These are phyloP conservation scores for Kokia cookei DNA, from an alignment of 441 rosid genomes.

Conservation along the genomic window DNA sequence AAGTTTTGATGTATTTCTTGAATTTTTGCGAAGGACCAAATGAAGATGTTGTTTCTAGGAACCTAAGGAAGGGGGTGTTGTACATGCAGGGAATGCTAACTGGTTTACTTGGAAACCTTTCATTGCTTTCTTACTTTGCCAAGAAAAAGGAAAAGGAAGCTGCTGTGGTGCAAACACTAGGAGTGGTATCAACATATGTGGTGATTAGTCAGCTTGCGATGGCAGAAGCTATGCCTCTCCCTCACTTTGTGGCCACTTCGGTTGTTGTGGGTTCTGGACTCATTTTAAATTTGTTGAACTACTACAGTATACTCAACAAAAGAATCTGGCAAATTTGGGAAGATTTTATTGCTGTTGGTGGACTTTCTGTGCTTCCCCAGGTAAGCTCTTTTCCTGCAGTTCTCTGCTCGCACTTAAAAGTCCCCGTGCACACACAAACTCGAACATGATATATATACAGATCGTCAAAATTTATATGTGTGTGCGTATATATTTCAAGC, in stretches of 20 bases:
- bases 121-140: slow-evolving; percentile 78
- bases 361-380: slow-evolving; percentile 81
- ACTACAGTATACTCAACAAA: slow-evolving; percentile 44
- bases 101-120: slow-evolving; percentile 83
- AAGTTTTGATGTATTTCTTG: neutral
- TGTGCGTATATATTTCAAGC: neutral
- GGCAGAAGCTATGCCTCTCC: slow-evolving; percentile 84
- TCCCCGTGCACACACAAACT: neutral
- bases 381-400: slow-evolving; percentile 24
- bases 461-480: neutral
- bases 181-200: slow-evolving; percentile 54
- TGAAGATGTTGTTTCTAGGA: neutral
- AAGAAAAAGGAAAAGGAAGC: slow-evolving; percentile 87
- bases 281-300: slow-evolving; percentile 48
- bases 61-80: neutral
- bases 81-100: slow-evolving; percentile 77
- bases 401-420: neutral
- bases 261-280: slow-evolving; percentile 59
- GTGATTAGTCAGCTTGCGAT: slow-evolving; percentile 77
- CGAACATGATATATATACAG: neutral
- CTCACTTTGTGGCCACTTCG: slow-evolving; percentile 47
- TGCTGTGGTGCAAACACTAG: slow-evolving; percentile 77
- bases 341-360: slow-evolving; percentile 77
- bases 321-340: slow-evolving; percentile 75
- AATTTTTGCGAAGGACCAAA: neutral